These are phyloP conservation scores for Hydnomerulius pinastri DNA, from an alignment of 768 basidiomycete species.

Conservation along the genomic window DNA sequence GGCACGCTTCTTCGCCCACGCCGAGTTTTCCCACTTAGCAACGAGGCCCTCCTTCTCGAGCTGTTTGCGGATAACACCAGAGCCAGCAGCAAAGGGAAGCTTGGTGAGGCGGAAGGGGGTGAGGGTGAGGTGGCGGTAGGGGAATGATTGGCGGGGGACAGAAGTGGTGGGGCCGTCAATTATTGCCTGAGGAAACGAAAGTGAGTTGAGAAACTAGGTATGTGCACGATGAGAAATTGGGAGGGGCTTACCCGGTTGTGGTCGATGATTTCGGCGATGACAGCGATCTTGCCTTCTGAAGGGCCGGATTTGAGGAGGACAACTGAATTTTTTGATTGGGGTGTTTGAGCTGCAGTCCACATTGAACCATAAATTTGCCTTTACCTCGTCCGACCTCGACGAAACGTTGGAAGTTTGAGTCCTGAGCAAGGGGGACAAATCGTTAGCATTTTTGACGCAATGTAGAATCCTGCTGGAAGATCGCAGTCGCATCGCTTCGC, in stretches of 20 bases:
- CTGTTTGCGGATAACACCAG: slow-evolving; percentile 80
- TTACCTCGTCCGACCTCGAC: slow-evolving; percentile 97
- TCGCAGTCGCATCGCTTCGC: no score
- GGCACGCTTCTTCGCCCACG: slow-evolving; percentile 87
- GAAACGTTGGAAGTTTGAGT: slow-evolving; percentile 94
- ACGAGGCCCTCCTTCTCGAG: slow-evolving; percentile 83
- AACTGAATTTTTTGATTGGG: slow-evolving; percentile 39
- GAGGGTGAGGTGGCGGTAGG: slow-evolving; percentile 91
- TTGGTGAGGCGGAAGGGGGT: slow-evolving; percentile 81
- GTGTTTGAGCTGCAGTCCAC: no score
- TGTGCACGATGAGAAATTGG: neutral
- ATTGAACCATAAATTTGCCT: no score
- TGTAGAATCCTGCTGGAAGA: no score
- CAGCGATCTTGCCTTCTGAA: slow-evolving; percentile 84
- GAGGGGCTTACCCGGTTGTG: slow-evolving; percentile 83
- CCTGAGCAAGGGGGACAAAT: slow-evolving; percentile 44
- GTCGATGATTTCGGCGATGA: slow-evolving; percentile 97
- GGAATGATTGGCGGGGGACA: slow-evolving; percentile 90
- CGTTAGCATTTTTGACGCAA: no score
- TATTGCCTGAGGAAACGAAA: slow-evolving; percentile 64
- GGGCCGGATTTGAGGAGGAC: slow-evolving; percentile 94
- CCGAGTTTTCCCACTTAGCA: slow-evolving; percentile 86
- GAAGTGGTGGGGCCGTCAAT: slow-evolving; percentile 91
- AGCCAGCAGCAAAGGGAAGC: slow-evolving; percentile 85
- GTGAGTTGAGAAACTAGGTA: neutral